Evolutionary conservation across 176 grass and related monocot species (phyloP), one percentile per base, ranked within the genome.

Genomic region (Triticum aestivum): DNA sequence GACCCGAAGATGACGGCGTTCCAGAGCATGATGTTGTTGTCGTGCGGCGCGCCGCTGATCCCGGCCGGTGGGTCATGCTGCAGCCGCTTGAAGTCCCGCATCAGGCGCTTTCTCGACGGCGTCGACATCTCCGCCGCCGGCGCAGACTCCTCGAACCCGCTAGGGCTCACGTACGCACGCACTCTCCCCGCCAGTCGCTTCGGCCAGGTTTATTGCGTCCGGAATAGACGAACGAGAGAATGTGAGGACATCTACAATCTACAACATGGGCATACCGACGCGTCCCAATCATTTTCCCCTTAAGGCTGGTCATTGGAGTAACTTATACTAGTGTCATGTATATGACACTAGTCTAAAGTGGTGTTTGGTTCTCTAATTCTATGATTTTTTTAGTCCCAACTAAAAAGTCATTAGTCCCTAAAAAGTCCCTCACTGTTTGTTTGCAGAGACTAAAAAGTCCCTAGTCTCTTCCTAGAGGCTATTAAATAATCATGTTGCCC

Each of bases 21-120:
- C 96, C 96, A 98, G 5, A 95, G 91, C 93, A 94, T 98, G 84
- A 98, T 98, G 86, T 98, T 95, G 90, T 94, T 98, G 71, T 98
- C 96, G 58, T 96, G 92, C 24, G 96, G 96, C 68, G 93, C 93
- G 79, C 91, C 96, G 79, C 93, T 98, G 90, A 98, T 94, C 58
- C 96, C 96, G 11, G 96, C 93, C 33, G 93, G 96, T 42, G 96
- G 96, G 78, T 98, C 96, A 81, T 98, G 91, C 92, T 98, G 96
- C 88, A 98, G 86, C 44, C 96, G 90, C 92, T 91, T 98, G 90
- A 98, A 98, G 75, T 98, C 96, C 75, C 96, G 93, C 96, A 98
- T 98, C 81, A 98, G 88, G 38, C 96, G 90, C 96, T 98, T 98
- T 88, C 96, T 98, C 79, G 96, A 73, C 88, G 96, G 91, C 78